Base-by-base conservation (phyloP, 139 green algal genomes). In the Cymbomonas tetramitiformis region DNA sequence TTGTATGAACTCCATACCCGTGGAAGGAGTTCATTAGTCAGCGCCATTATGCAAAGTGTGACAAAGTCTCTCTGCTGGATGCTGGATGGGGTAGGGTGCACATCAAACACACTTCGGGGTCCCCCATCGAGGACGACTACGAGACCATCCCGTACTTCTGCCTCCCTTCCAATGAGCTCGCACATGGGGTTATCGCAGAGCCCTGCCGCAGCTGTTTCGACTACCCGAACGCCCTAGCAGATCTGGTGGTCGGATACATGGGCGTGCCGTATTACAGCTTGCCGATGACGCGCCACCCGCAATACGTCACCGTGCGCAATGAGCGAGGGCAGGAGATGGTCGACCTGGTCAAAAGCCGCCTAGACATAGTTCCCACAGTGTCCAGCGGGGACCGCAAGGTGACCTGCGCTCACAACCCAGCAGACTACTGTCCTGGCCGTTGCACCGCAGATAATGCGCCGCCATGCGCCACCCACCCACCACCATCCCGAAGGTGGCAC, bases 191-290 rank as follows among this genome's bases (percentile, higher is more conserved):
- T 56, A 95, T 96, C 49, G 86, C 86, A 4, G 80, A 80, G 19
- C 92, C 81, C 23, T 96, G 86, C 72, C 93, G 93, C 69, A 81
- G 57, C 26, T 97, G 90, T 76, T 97, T 97, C 50, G 90, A 97
- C 79, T 97, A 97, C 72, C 50, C 80, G 38, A 98, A 98, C 62
- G 79, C 64, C 7, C 75, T 91, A 21, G 87, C 90, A 29, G 90
- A 97, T 72, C 43, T 96, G 36, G 83, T 89, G 55, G 82, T 96
- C 2, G 89, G 89, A 1, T 98, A 96, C 80, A 96, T 95, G 88
- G 87, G 84, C 3, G 63, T 74, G 34, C 63, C 52, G 28, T 68
- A 61, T 12, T 10, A 30, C 8, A 32, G 51, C 0, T 49, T 77
- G 23, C 34, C 86, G 64, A 97, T 96, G 89, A 86, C 79, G 0